A percentile compares a stretch with the other conserved stretches of the same genome.
Evolutionary conservation across 2,329 filamentous ascomycete genomes (phyloP).

Genomic region (Helotiales sp.): DNA sequence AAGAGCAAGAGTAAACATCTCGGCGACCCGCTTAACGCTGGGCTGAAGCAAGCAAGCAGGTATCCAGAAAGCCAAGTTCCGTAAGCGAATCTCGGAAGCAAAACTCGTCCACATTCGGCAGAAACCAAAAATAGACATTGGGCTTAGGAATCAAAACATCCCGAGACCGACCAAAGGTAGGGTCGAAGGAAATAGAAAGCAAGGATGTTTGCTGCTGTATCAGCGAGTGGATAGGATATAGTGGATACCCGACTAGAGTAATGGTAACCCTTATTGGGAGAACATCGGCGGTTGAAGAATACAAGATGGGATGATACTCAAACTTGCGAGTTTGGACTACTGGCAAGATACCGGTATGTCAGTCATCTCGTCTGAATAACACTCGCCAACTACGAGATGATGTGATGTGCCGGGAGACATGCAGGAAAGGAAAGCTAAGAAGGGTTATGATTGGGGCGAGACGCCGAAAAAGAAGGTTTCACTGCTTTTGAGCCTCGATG

Average conservation of each 20-base stretch:
- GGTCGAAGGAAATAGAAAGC: background rate
- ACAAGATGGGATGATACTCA: background rate
- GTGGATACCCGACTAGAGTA: no score
- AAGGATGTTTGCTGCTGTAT: background rate
- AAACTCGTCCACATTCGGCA: background rate
- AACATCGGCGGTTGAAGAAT: background rate
- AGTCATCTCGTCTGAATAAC: background rate
- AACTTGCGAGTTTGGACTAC: no score
- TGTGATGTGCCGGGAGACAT: background rate
- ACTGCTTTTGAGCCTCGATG: conserved; percentile 13
- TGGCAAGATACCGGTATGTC: background rate
- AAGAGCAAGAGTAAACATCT: background rate
- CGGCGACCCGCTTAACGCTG: background rate
- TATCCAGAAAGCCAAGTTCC: background rate
- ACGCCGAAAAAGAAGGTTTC: conserved; percentile 1
- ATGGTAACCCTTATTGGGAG: background rate
- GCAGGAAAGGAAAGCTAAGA: conserved; percentile 1
- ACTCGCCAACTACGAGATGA: background rate
- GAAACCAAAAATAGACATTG: background rate
- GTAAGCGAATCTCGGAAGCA: background rate
- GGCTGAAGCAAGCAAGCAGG: conserved; percentile 7
- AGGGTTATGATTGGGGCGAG: conserved; percentile 7
- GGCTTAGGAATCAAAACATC: conserved; percentile 1
- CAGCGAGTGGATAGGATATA: no score
- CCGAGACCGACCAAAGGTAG: background rate